Base-by-base conservation (phyloP, 2,329 filamentous ascomycete genomes). In the Tolypocladium ophioglossoides region DNA sequence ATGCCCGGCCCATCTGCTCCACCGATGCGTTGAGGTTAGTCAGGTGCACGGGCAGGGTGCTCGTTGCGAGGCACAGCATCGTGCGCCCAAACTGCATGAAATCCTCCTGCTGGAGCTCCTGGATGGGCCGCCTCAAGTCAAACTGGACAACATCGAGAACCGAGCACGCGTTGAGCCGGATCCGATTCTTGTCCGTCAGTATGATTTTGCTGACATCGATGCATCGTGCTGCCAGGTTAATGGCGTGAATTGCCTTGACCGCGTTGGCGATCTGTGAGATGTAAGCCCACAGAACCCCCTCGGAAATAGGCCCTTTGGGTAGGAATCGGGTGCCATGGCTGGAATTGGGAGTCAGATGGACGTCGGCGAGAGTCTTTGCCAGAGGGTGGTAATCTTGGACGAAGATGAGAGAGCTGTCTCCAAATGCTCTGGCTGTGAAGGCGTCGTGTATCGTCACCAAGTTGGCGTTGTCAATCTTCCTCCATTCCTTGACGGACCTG, bases 301-400 rank as follows among this genome's bases (percentile, higher is more conserved):
- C 92, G 2, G 82, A 71, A 24, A 91, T 71, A 3, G 74, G 68
- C 1, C 70, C 61, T 64, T 72, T 80, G 62, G 64, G 70, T 59
- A 69, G 72, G 61, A 67, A 75, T 55, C 74, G 75, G 67, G 54
- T 77, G 68, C 69, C 70, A 66, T 71, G 70, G 59, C 66, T 68
- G 64, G 66, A 55, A 18, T 56, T 64, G 14, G 68, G 52, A 24
- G 74, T 62, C 58, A 91, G 84, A 64, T 96, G 89, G 62, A 88
- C 83, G 64, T 97, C 92, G 37, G 86, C 83, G 27, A 99, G 78
- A 0, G 92, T 96, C 70, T 94, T 95, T 2, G 92, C 89, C 22
- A 94, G 78, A 1, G 94, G 92, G 64, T 94, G 89, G 65, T 96
- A 99, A 68, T 95, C 90, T 57, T 90, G 94, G 27, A 95, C 91